Evolutionary conservation across 805 yeast species (phyloP), one percentile per base, ranked within the genome.

Genomic region (Lipomyces orientalis): DNA sequence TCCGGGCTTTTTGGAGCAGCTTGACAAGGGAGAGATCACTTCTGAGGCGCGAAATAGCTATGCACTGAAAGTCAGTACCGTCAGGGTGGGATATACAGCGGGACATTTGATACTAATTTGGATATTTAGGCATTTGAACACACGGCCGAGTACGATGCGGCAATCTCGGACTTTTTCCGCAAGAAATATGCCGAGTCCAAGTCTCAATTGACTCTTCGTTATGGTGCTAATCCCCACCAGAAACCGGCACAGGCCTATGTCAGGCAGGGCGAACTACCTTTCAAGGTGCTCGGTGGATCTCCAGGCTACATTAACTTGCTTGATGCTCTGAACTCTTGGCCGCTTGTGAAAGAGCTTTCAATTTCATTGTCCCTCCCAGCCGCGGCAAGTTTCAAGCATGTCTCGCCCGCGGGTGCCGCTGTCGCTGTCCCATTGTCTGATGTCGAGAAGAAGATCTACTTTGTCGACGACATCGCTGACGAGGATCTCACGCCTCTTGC

Each of bases 181-280:
- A 95, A 93, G 83, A 93, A 92, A 82, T 95, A 95, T 84, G 86
- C 97, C 61, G 98, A 94, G 82, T 90, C 88, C 79, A 83, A 82
- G 59, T 86, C 95, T 64, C 98, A 94, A 86, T 85, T 95, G 80
- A 94, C 98, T 35, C 86, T 95, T 76, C 89, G 99, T 84, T 95
- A 95, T 81, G 99, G 99, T 80, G 97, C 97, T 67, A 95, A 95
- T 84, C 99, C 99, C 68, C 98, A 95, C 81, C 99, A 95, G 85
- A 95, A 92, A 82, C 99, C 99, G 60, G 98, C 99, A 37, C 99
- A 95, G 84, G 97, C 98, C 63, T 95, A 81, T 77, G 97, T 95
- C 66, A 79, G 88, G 66, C 86, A 88, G 73, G 97, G 96, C 75
- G 90, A 89, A 73, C 86, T 95, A 73, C 99, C 99, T 61, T 94